phyloP scores from a whole-genome alignment of 805 yeast genomes.

The Zygosaccharomyces bailii region DNA sequence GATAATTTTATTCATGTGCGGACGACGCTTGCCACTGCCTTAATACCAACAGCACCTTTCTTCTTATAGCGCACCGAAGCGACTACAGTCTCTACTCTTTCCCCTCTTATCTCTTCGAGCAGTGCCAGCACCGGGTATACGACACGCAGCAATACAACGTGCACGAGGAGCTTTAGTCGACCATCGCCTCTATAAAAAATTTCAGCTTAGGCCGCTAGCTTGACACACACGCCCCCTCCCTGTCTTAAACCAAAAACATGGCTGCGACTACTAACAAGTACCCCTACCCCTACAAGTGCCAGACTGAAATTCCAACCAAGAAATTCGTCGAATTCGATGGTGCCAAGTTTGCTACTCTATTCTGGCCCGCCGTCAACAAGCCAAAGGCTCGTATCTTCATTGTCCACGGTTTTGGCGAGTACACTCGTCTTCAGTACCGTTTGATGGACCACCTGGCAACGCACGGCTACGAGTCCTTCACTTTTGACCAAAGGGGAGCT shows the following conservation, averaged over 20 bases:
- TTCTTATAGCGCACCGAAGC: too few species aligned
- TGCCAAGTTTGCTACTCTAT: conserved; percentile 31
- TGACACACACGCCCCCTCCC: too few species aligned
- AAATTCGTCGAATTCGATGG: conserved; percentile 28
- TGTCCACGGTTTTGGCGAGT: conserved; percentile 74
- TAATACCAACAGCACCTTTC: too few species aligned
- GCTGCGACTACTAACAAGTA: conserved; percentile 1
- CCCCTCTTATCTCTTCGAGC: background rate
- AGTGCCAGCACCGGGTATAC: background rate
- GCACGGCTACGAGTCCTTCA: conserved; percentile 60
- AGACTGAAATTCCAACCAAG: conserved; percentile 23
- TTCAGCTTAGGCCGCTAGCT: too few species aligned
- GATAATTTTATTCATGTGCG: too few species aligned
- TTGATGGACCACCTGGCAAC: conserved; percentile 50
- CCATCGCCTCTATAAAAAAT: too few species aligned
- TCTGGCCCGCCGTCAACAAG: conserved; percentile 24
- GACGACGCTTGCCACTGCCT: too few species aligned
- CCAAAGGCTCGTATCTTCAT: conserved; percentile 49
- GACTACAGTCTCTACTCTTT: too few species aligned
- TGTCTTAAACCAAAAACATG: background rate
- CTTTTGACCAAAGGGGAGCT: conserved; percentile 74
- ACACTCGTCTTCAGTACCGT: conserved; percentile 46
- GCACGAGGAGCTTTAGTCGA: background rate
- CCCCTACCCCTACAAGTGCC: conserved; percentile 26
- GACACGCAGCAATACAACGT: background rate